Base-by-base conservation (phyloP, 1,139 yeast species). In the Groenewaldozyma auringiensis region DNA sequence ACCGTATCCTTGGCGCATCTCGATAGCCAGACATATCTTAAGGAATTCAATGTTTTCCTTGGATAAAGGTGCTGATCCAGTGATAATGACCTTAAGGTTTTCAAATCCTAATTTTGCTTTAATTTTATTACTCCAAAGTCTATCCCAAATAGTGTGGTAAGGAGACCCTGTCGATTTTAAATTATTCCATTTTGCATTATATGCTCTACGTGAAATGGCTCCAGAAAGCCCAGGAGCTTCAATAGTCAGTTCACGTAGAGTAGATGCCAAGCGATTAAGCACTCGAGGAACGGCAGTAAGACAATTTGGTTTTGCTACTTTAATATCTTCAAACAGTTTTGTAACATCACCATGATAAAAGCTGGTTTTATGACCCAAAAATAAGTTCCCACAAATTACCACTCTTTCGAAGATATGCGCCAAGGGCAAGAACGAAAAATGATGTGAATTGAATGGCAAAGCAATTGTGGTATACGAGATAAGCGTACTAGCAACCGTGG, bases 61-160 rank as follows among this genome's bases (percentile, higher is more conserved):
- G 20, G 83, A 67, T 47, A 84, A 75, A 18, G 94, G 94, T 3
- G 94, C 94, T 31, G 88, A 80, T 1, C 94, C 94, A 22, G 81
- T 71, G 29, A 74, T 62, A 48, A 75, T 58, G 40, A 66, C 57
- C 33, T 59, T 52, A 45, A 75, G 61, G 41, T 78, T 69, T 36
- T 74, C 78, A 53, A 81, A 72, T 0, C 92, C 92, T 41, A 81
- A 60, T 39, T 74, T 70, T 42, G 66, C 67, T 47, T 83, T 70
- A 44, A 83, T 65, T 58, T 79, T 75, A 41, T 71, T 68, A 39
- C 75, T 62, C 60, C 81, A 61, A 4, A 76, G 57, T 29, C 65
- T 57, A 57, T 80, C 84, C 65, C 76, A 76, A 22, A 76, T 34
- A 8, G 59, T 52, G 41, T 58, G 64, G 29, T 49, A 54, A 35